Evolutionary conservation across 371 early-diverging fungal species (phyloP).

Genomic region (Parasitella parasitica): DNA sequence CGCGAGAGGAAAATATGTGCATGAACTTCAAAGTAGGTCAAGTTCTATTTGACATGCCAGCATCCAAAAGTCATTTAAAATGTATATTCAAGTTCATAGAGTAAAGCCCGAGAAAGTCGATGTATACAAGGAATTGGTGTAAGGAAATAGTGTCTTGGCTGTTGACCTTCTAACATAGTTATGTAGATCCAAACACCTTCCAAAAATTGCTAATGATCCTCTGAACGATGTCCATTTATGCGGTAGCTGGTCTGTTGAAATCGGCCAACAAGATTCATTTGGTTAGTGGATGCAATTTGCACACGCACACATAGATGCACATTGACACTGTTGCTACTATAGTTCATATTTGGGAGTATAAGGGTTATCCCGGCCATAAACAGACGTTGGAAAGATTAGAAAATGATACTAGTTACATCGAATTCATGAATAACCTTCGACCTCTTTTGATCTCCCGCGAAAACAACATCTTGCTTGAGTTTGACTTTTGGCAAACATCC

Average conservation of each 20-base stretch:
- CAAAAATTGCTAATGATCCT: conserved; percentile 73
- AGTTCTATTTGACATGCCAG: neutral
- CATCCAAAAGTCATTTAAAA: neutral
- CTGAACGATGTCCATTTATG: conserved; percentile 76
- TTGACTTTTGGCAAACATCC: conserved; percentile 88
- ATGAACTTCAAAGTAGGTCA: conserved; percentile 70
- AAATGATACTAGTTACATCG: conserved; percentile 36
- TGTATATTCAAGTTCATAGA: conserved; percentile 62
- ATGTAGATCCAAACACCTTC: conserved; percentile 61
- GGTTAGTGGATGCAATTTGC: conserved; percentile 38
- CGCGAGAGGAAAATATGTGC: conserved; percentile 87
- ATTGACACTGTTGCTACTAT: too few relatives aligned
- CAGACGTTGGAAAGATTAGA: conserved; percentile 54
- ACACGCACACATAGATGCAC: neutral
- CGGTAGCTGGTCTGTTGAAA: conserved; percentile 86
- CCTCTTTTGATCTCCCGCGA: conserved; percentile 73
- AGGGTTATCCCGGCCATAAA: conserved; percentile 83
- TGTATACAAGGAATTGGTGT: conserved; percentile 76
- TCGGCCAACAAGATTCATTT: conserved; percentile 86
- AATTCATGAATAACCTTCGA: conserved; percentile 63
- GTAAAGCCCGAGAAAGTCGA: conserved; percentile 85
- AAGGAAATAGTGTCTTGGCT: conserved; percentile 11
- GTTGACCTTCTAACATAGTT: neutral
- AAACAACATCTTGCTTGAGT: conserved; percentile 88
- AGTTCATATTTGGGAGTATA: conserved; percentile 95